Evolutionary conservation across 331 rosid species (phyloP).

Genomic region (Arachis monticola): DNA sequence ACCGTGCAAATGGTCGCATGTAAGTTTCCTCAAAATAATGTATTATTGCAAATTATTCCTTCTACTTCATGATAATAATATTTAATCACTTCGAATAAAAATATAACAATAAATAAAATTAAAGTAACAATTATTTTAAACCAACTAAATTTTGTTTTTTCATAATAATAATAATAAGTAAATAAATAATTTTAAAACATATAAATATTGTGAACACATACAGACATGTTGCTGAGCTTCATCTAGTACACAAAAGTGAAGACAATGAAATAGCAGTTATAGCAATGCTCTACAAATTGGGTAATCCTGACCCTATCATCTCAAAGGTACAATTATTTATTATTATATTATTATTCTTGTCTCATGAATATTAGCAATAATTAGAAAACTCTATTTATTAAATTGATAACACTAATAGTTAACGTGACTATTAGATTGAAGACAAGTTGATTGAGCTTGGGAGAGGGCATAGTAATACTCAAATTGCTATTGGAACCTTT

Average conservation of each 20-base stretch:
- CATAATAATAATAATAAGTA: no score
- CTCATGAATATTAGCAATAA: not conserved
- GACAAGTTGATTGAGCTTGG: conserved; percentile 50
- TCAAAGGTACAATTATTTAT: conserved; percentile 49
- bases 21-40: conserved; percentile 37
- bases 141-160: not conserved
- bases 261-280: conserved; percentile 61
- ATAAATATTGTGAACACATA: conserved; percentile 42
- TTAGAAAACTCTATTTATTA: not conserved
- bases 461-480: conserved; percentile 46
- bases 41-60: no score
- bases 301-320: conserved; percentile 61
- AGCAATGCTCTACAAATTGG: conserved; percentile 55
- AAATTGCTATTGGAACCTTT: conserved; percentile 51
- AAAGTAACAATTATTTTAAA: not conserved
- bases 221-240: conserved; percentile 75
- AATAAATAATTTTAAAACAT: not conserved
- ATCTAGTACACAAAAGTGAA: conserved; percentile 63
- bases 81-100: no score
- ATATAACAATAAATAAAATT: no score
- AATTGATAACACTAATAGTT: not conserved
- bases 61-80: no score
- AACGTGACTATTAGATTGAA: conserved; percentile 48
- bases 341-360: not conserved
- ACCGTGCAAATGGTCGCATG: conserved; percentile 60